phyloP scores from a whole-genome alignment of 176 grass and related monocot species.

The Canna indica region DNA sequence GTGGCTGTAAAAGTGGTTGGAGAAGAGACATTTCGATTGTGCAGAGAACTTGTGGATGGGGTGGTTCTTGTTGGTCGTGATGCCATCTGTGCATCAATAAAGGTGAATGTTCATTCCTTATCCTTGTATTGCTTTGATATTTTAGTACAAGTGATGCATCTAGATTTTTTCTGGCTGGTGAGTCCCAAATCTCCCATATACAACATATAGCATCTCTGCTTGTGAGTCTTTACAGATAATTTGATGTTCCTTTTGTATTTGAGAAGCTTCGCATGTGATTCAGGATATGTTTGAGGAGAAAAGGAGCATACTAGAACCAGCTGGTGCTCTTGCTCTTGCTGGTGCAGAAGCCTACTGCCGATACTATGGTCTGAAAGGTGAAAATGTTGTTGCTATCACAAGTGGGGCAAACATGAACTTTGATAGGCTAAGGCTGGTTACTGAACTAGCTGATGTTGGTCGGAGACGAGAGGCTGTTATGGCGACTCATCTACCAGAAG shows the following conservation, averaged over 20 bases:
- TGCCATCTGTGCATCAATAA: constrained; percentile 99
- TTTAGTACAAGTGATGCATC: too few relatives aligned
- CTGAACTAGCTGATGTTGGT: constrained; percentile 93
- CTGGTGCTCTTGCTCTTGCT: constrained; percentile 79
- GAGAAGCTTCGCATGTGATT: constrained; percentile 20
- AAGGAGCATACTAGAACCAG: constrained; percentile 95
- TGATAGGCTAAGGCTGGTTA: constrained; percentile 82
- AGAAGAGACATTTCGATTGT: constrained; percentile 81
- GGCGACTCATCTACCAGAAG: constrained; percentile 74
- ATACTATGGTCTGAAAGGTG: constrained; percentile 76
- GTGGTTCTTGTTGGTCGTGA: constrained; percentile 87
- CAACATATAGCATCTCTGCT: too few relatives aligned
- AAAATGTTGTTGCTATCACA: constrained; percentile 81
- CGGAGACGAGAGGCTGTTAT: constrained; percentile 80
- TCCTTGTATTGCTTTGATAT: too few relatives aligned
- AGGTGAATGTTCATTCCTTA: constrained; percentile 34
- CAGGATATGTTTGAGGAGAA: constrained; percentile 99
- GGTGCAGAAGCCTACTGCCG: constrained; percentile 97
- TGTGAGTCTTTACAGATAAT: too few relatives aligned
- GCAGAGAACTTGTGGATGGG: constrained; percentile 87
- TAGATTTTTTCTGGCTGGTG: too few relatives aligned
- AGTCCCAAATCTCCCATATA: too few relatives aligned
- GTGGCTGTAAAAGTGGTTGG: constrained; percentile 97
- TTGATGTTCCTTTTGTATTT: too few relatives aligned
- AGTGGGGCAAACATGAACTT: constrained; percentile 99